Conservation (phyloP, 768 basidiomycete genomes). For the Obba rivulosa region DNA sequence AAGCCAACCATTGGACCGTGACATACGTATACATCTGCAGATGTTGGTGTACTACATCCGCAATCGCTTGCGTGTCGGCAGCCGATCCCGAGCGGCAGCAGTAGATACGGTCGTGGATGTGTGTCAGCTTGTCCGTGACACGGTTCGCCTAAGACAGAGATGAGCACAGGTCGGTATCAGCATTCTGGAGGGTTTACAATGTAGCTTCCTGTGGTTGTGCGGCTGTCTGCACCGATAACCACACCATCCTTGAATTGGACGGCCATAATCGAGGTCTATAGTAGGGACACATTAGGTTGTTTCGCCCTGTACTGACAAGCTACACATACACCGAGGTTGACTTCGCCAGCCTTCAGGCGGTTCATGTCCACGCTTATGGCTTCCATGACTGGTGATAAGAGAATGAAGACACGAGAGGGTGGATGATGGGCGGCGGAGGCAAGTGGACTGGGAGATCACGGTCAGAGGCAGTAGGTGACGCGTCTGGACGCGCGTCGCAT, state of each 20-base stretch:
- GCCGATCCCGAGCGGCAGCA: slow-evolving; percentile 98
- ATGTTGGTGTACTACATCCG: slow-evolving; percentile 82
- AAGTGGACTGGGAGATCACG: slow-evolving; percentile 6
- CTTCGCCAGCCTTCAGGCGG: slow-evolving; percentile 89
- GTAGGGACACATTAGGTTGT: not conserved
- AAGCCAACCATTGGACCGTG: too few relatives aligned
- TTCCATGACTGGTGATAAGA: slow-evolving; percentile 27
- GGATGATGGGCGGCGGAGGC: slow-evolving; percentile 24
- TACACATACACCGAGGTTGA: slow-evolving; percentile 86
- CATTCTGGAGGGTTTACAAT: slow-evolving; percentile 47
- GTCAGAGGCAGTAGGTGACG: slow-evolving; percentile 27
- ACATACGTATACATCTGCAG: slow-evolving; percentile 72
- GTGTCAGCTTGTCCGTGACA: slow-evolving; percentile 96
- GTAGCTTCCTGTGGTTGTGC: slow-evolving; percentile 95
- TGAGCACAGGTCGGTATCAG: not conserved
- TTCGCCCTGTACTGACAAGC: not conserved
- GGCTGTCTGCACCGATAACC: slow-evolving; percentile 93
- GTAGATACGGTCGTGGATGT: slow-evolving; percentile 96
- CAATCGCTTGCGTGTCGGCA: slow-evolving; percentile 95
- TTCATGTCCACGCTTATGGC: slow-evolving; percentile 62
- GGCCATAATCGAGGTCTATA: slow-evolving; percentile 97
- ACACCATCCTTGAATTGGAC: slow-evolving; percentile 95
- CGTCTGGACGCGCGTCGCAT: slow-evolving; percentile 32
- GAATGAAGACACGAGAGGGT: slow-evolving; percentile 16
- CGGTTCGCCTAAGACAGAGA: slow-evolving; percentile 73